Evolutionary conservation across 352 stramenopile genomes (phyloP).

Genomic region (Albugo candida): DNA sequence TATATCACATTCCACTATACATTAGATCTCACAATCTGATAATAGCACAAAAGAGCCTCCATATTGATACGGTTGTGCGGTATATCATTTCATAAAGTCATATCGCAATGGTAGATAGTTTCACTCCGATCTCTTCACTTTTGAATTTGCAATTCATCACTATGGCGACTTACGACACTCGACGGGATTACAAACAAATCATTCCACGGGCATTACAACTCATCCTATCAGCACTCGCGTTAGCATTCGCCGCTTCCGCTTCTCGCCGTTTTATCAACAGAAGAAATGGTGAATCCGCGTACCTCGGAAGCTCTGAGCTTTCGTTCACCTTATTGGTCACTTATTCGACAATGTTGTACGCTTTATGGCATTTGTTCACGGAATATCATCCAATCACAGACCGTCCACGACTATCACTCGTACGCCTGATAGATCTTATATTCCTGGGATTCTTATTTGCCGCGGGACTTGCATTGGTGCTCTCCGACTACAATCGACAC

Average conservation of each 20-base stretch:
- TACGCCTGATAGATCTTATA: constrained; percentile 12
- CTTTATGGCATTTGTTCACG: constrained; percentile 11
- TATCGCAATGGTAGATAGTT: too few species aligned
- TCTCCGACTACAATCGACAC: constrained; percentile 13
- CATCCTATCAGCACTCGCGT: neutral
- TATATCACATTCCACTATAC: too few species aligned
- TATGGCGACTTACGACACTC: neutral
- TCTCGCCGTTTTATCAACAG: neutral
- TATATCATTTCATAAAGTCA: too few species aligned
- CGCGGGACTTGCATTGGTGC: constrained; percentile 10
- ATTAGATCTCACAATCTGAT: too few species aligned
- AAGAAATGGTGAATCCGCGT: too few species aligned
- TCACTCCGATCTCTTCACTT: too few species aligned
- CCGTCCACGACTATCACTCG: constrained; percentile 12
- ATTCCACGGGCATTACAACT: neutral
- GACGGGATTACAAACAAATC: neutral
- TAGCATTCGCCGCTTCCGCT: constrained; percentile 3
- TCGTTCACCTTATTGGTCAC: constrained; percentile 11
- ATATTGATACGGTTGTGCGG: too few species aligned
- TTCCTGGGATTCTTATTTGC: constrained; percentile 13
- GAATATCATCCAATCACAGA: constrained; percentile 16
- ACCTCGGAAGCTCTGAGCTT: constrained; percentile 4
- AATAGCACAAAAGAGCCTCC: too few species aligned
- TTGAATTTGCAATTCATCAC: neutral
- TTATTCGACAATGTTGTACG: constrained; percentile 14